A percentile compares a stretch with the other conserved stretches of the same genome.
These are phyloP conservation scores for Nakaseomyces uthaithaninus DNA, from an alignment of 1,139 yeast genomes.

Conservation along the genomic window DNA sequence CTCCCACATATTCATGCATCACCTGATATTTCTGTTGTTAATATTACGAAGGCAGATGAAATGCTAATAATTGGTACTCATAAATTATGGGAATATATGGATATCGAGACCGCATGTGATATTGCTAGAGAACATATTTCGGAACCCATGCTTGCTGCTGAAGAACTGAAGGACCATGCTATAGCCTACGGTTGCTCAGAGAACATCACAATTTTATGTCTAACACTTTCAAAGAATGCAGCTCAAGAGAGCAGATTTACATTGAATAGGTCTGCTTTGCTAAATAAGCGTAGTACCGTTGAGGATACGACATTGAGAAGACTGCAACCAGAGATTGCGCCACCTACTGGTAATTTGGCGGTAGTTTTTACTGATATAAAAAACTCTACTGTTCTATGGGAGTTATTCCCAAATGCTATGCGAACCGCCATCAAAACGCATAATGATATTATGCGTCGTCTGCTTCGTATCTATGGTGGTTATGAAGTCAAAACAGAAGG, in stretches of 20 bases:
- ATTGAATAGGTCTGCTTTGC: conserved; percentile 33
- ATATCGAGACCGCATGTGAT: conserved; percentile 84
- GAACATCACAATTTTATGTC: conserved; percentile 75
- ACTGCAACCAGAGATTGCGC: conserved; percentile 84
- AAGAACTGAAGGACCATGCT: conserved; percentile 87
- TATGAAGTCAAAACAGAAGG: conserved; percentile 99
- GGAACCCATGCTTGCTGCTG: conserved; percentile 89
- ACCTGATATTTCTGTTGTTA: conserved; percentile 62
- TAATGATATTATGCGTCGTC: conserved; percentile 89
- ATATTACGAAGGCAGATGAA: conserved; percentile 65
- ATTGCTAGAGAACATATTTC: conserved; percentile 74
- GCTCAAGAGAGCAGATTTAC: conserved; percentile 40
- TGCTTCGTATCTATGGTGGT: conserved; percentile 86
- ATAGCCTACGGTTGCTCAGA: conserved; percentile 84
- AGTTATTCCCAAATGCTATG: conserved; percentile 87
- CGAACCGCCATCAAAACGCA: conserved; percentile 93
- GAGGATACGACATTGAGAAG: conserved; percentile 80
- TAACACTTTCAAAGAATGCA: conserved; percentile 46
- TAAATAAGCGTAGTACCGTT: conserved; percentile 40
- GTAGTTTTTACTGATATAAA: conserved; percentile 96
- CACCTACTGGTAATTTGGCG: conserved; percentile 91
- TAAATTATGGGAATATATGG: conserved; percentile 76
- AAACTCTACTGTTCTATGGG: conserved; percentile 91
- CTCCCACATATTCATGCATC: conserved; percentile 87
- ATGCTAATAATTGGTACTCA: conserved; percentile 79